These are phyloP conservation scores for Solanum corneliomulleri DNA, from an alignment of 257 asterid genomes.

Conservation along the genomic window DNA sequence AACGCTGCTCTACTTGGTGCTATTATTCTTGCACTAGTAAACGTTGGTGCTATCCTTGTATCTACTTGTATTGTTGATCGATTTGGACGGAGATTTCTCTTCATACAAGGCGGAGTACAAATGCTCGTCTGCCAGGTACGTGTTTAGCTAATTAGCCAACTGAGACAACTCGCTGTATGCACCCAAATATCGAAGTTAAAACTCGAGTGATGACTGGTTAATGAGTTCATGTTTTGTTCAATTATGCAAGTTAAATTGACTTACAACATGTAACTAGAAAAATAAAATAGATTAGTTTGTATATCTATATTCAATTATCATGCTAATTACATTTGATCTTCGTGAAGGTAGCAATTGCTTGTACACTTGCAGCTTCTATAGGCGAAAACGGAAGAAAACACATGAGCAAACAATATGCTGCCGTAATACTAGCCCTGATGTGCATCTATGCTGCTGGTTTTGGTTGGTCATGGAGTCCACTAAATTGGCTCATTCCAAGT, in stretches of 20 bases:
- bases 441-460: constrained; percentile 65
- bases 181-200: neutral
- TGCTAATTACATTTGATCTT: neutral
- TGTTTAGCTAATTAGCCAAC: neutral
- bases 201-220: too few species aligned
- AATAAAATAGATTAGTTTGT: neutral
- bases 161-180: neutral
- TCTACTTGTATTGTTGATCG: constrained; percentile 73
- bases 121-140: constrained; percentile 56
- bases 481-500: constrained; percentile 84
- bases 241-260: too few species aligned
- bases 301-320: neutral
- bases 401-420: neutral
- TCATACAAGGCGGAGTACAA: constrained; percentile 71
- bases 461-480: constrained; percentile 97
- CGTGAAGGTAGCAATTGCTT: neutral
- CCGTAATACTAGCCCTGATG: constrained; percentile 56
- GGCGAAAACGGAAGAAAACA: neutral
- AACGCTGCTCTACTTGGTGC: constrained; percentile 63
- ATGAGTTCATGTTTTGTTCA: too few species aligned
- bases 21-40: constrained; percentile 71
- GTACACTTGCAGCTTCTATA: neutral
- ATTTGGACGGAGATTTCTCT: constrained; percentile 41
- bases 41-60: constrained; percentile 50
- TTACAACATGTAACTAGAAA: neutral